phyloP scores from a whole-genome alignment of 1,139 yeast genomes.

The Trichomonascaceae sp. region DNA sequence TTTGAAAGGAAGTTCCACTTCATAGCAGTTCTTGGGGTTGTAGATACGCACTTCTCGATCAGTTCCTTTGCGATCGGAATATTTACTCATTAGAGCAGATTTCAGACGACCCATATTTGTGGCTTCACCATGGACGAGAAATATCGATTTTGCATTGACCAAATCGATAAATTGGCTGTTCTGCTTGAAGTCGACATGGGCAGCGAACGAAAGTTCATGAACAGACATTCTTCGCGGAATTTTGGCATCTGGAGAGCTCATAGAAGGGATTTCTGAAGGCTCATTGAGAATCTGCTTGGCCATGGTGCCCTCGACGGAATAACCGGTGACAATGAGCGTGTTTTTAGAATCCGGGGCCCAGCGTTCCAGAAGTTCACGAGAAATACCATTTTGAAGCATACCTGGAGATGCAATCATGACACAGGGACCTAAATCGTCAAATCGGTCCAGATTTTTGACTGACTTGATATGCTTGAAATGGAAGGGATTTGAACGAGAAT shows the following conservation, averaged over 20 bases:
- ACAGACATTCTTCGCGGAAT: conserved; percentile 83
- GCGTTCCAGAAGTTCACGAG: conserved; percentile 81
- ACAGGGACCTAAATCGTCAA: conserved; percentile 92
- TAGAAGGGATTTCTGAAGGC: conserved; percentile 82
- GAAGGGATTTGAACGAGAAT: conserved; percentile 76
- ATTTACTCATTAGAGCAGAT: conserved; percentile 85
- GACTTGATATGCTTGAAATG: conserved; percentile 81
- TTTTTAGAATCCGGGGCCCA: conserved; percentile 98
- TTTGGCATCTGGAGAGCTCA: conserved; percentile 67
- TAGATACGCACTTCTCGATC: conserved; percentile 87
- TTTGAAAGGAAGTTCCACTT: conserved; percentile 66
- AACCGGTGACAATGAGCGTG: conserved; percentile 85
- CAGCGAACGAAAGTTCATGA: conserved; percentile 98
- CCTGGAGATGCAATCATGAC: conserved; percentile 97
- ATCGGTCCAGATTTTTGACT: conserved; percentile 69
- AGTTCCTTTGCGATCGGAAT: conserved; percentile 73
- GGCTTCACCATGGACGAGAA: conserved; percentile 96
- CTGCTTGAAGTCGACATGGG: conserved; percentile 95
- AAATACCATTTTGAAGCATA: conserved; percentile 93
- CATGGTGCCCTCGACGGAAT: conserved; percentile 97
- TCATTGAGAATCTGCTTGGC: conserved; percentile 85
- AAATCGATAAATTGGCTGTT: conserved; percentile 85
- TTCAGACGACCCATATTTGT: conserved; percentile 97
- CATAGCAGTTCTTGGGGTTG: conserved; percentile 90
- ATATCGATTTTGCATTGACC: conserved; percentile 70